Conservation (phyloP, 1,284 basidiomycete genomes). For the Cryptococcus floricola region DNA sequence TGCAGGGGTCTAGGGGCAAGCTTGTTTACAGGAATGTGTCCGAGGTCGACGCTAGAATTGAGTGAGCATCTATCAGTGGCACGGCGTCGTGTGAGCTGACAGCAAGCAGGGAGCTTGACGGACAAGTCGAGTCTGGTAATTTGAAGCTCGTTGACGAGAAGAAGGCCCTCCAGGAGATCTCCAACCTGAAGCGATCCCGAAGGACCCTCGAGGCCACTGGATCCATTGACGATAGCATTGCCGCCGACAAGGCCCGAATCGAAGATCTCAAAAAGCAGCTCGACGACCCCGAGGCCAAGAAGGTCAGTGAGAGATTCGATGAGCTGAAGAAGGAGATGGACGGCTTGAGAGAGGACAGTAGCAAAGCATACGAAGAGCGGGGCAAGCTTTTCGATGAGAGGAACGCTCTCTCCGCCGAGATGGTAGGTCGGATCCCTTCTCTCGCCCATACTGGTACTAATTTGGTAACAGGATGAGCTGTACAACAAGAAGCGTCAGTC, state of each 20-base stretch:
- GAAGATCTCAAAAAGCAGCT: slow-evolving; percentile 82
- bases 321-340: slow-evolving; percentile 82
- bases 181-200: slow-evolving; percentile 64
- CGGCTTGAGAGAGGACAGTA: slow-evolving; percentile 75
- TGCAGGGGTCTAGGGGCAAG: slow-evolving; percentile 78
- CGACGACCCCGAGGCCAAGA: slow-evolving; percentile 87
- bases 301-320: slow-evolving; percentile 75
- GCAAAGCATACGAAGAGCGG: slow-evolving; percentile 77
- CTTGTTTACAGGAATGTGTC: slow-evolving; percentile 75
- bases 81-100: background rate
- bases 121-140: slow-evolving; percentile 83
- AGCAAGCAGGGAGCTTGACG: slow-evolving; percentile 65
- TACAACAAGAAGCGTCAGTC: slow-evolving; percentile 77
- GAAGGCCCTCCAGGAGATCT: slow-evolving; percentile 85
- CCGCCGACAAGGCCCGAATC: slow-evolving; percentile 67
- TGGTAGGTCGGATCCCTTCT: slow-evolving; percentile 45
- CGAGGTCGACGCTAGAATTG: slow-evolving; percentile 85
- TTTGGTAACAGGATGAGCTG: slow-evolving; percentile 56
- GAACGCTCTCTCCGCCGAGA: slow-evolving; percentile 64
- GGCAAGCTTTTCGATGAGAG: slow-evolving; percentile 86
- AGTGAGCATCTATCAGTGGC: slow-evolving; percentile 53
- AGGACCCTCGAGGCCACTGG: slow-evolving; percentile 76
- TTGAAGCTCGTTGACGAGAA: slow-evolving; percentile 97
- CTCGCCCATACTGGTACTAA: background rate
- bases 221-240: slow-evolving; percentile 78